A percentile compares a stretch with the other conserved stretches of the same genome.
Conservation (phyloP, 1,284 basidiomycete genomes). For the Hortiboletus rubellus region DNA sequence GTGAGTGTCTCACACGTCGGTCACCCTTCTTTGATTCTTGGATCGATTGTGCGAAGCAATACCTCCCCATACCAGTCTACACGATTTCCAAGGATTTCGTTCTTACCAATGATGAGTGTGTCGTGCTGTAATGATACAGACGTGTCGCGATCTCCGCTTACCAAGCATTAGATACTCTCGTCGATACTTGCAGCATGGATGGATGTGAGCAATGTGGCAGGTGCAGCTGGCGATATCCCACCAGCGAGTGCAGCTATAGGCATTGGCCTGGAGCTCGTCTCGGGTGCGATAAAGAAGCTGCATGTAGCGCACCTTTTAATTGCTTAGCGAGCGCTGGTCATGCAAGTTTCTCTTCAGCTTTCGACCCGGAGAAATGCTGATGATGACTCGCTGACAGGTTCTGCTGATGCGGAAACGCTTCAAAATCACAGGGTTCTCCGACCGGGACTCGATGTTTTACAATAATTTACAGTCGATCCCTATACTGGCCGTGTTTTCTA, state of each 20-base stretch:
- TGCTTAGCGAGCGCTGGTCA: slow-evolving; percentile 92
- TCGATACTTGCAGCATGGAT: slow-evolving; percentile 96
- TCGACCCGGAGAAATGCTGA: slow-evolving; percentile 9
- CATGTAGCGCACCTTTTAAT: slow-evolving; percentile 91
- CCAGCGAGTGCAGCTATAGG: slow-evolving; percentile 43
- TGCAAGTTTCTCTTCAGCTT: slow-evolving; percentile 50
- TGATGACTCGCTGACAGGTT: slow-evolving; percentile 50
- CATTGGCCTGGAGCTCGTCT: slow-evolving; percentile 45
- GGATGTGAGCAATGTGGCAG: slow-evolving; percentile 67
- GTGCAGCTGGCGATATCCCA: slow-evolving; percentile 39
- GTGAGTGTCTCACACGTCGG: slow-evolving; percentile 48
- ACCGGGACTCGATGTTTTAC: slow-evolving; percentile 99
- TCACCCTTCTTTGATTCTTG: background rate
- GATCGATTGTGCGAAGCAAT: slow-evolving; percentile 64
- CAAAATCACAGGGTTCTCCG: slow-evolving; percentile 97
- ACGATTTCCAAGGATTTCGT: slow-evolving; percentile 99
- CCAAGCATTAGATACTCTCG: slow-evolving; percentile 71
- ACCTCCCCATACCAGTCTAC: slow-evolving; percentile 89
- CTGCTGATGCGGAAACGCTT: slow-evolving; percentile 97
- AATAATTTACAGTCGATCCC: slow-evolving; percentile 97
- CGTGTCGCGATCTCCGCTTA: background rate
- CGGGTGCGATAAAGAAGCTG: slow-evolving; percentile 54
- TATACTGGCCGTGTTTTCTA: slow-evolving; percentile 79
- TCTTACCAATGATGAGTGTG: slow-evolving; percentile 84
- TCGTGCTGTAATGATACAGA: slow-evolving; percentile 3